Base-by-base conservation (phyloP, 495 filamentous ascomycete genomes). In the Elaphomyces granulatus region DNA sequence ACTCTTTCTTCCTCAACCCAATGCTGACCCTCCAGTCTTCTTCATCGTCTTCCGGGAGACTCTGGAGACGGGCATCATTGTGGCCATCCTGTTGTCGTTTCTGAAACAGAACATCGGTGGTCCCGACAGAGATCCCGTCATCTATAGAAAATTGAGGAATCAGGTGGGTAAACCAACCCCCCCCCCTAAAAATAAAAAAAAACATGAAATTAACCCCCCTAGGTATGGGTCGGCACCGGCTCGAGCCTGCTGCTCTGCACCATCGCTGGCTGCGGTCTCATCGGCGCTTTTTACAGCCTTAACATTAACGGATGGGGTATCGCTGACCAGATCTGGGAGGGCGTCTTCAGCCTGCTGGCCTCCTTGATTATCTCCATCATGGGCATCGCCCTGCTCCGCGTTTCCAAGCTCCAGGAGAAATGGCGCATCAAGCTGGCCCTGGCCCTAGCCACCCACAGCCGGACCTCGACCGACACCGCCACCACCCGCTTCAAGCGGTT, bases 31-130 rank as follows among this genome's bases (percentile, higher is more conserved):
- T 6, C 12, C 23, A 68, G 68, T 90, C 35, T 93, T 90, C 60
- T 87, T 93, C 61, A 79, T 93, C 53, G 74, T 76, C 49, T 87
- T 90, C 50, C 80, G 85, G 51, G 85, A 93, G 66, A 77, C 77
- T 23, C 60, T 93, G 16, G 85, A 93, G 56, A 80, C 77, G 0
- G 75, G 68, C 42, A 80, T 90, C 50, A 80, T 93, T 43, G 77
- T 90, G 28, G 88, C 85, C 2, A 77, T 90, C 15, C 66, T 93
- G 2, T 65, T 93, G 35, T 75, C 83, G 18, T 90, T 85, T 50
- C 61, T 90, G 34, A 87, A 85, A 50, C 81, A 87, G 48, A 77
- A 80, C 1, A 67, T 90, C 21, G 75, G 75, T 8, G 68, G 71
- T 10, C 34, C 34, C 14, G 62, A 75, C 20, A 50, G 62, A 19